phyloP scores from a whole-genome alignment of 2,329 filamentous ascomycete genomes.

The Alternaria sp. region DNA sequence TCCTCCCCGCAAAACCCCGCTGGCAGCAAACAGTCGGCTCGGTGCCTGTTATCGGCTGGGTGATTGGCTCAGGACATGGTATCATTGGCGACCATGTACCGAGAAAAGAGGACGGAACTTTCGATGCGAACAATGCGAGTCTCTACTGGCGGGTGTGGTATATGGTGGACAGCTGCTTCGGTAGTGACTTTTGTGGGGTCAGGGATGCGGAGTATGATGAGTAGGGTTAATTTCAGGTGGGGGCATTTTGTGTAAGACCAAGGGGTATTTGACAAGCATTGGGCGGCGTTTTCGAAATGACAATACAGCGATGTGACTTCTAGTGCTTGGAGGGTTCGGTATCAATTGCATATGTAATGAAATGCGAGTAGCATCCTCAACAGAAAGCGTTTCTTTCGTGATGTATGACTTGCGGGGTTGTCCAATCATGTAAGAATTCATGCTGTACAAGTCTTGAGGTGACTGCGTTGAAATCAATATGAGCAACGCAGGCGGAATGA shows the following conservation, averaged over 20 bases:
- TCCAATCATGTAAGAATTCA: background rate
- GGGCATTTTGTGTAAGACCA: background rate
- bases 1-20: constrained; percentile 52
- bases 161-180: constrained; percentile 61
- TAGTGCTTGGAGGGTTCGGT: background rate
- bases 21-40: constrained; percentile 52
- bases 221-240: constrained; percentile 11
- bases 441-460: background rate
- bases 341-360: background rate
- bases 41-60: constrained; percentile 59
- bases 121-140: constrained; percentile 73
- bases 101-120: constrained; percentile 73
- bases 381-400: background rate
- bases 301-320: constrained; percentile 2
- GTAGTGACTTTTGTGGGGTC: constrained; percentile 67
- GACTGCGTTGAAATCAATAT: background rate
- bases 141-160: constrained; percentile 68
- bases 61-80: constrained; percentile 55
- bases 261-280: constrained; percentile 5
- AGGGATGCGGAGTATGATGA: constrained; percentile 58
- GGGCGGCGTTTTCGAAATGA: constrained; percentile 7
- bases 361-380: background rate
- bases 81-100: constrained; percentile 81
- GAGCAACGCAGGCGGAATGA: background rate
- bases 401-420: background rate